phyloP scores from a whole-genome alignment of 352 stramenopile species.

The Phytopythium kandeliae region DNA sequence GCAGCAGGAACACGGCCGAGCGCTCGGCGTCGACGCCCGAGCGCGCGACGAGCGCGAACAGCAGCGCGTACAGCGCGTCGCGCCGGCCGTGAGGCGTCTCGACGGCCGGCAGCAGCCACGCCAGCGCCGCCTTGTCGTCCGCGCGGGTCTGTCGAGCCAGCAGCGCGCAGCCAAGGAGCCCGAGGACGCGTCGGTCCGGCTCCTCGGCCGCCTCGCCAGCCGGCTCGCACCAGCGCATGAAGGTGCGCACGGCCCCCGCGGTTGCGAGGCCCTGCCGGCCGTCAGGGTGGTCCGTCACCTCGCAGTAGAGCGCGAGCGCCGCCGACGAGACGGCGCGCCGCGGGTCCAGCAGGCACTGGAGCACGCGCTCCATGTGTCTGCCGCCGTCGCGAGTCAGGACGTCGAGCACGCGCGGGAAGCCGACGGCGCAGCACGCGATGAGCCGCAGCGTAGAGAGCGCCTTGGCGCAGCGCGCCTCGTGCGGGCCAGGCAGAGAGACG shows the following conservation, averaged over 20 bases:
- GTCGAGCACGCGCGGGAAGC: slow-evolving; percentile 50
- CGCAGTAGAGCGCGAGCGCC: slow-evolving; percentile 49
- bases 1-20: slow-evolving; percentile 29
- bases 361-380: slow-evolving; percentile 36
- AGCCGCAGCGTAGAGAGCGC: slow-evolving; percentile 16
- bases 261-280: slow-evolving; percentile 56
- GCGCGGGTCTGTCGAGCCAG: slow-evolving; percentile 36
- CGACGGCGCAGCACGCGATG: slow-evolving; percentile 30
- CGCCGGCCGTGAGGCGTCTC: slow-evolving; percentile 23
- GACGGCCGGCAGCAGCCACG: slow-evolving; percentile 23
- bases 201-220: slow-evolving; percentile 21
- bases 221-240: slow-evolving; percentile 36
- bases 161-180: slow-evolving; percentile 40
- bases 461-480: not conserved
- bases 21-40: slow-evolving; percentile 5
- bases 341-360: slow-evolving; percentile 32
- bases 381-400: slow-evolving; percentile 49
- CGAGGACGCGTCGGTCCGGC: slow-evolving; percentile 29
- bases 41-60: slow-evolving; percentile 39
- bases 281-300: slow-evolving; percentile 45
- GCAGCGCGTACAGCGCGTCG: slow-evolving; percentile 36
- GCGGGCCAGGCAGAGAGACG: not conserved
- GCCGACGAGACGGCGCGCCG: slow-evolving; percentile 25
- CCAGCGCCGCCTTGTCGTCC: slow-evolving; percentile 10
- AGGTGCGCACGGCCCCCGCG: slow-evolving; percentile 41